Base-by-base conservation (phyloP, 176 grass and related monocot species). In the Avena insularis region DNA sequence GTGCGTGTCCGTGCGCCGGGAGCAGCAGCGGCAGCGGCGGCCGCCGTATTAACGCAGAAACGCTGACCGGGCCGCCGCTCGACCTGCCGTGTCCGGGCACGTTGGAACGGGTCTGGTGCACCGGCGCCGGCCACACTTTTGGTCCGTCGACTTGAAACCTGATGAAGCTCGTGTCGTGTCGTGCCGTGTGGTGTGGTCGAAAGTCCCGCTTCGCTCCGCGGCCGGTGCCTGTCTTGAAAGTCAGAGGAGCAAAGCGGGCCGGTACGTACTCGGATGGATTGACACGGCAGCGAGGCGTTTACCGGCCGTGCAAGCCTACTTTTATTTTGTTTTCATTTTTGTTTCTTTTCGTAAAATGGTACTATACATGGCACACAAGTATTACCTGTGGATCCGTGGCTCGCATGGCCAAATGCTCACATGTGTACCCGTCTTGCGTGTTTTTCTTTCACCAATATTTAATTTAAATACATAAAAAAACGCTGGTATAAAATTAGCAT, bases 171-270 rank as follows among this genome's bases (percentile, higher is more conserved):
- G 31, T 67, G 59, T 53, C 47, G 70, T 16, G 59, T 40, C 62
- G 2, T 47, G n/a, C n/a, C 38, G 40, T 47, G 69, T 47, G 69
- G 67, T 20, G 4, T 33, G 33, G 33, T 35, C 8, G 31, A 15
- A 15, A 38, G 65, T 29, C 61, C 61, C 8, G 25, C 25, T 15
- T 66, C 8, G 12, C 12, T 15, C 29, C 63, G 14, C 80, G 40
- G 40, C 55, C 33, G 13, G 79, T 20, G 4, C 36, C 36, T 45
- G 66, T 38, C 66, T 27, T n/a, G n/a, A 9, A 55, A 75, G 77
- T 85, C 88, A 89, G 83, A 59, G 68, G 36, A 79, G 54, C 80
- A 9, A 49, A 51, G 84, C 80, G 2, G 55, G 33, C 8, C 72
- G 54, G 45, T 11, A 15, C 36, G 0, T 5, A 6, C 20, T 53